phyloP scores from a whole-genome alignment of 805 yeast genomes.

The Blastobotrys mokoenaii region DNA sequence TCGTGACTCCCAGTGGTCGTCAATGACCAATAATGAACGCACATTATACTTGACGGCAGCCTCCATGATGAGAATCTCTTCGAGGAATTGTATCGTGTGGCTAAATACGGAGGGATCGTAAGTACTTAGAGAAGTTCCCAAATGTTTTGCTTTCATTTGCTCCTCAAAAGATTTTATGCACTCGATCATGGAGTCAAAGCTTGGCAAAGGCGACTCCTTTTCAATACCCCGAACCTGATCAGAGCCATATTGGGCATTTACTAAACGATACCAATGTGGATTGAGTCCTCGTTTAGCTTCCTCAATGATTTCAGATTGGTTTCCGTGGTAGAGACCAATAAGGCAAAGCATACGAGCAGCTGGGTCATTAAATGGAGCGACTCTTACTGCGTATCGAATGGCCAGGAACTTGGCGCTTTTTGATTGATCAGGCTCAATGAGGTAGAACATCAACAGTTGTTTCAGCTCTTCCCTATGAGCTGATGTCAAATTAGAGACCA shows the following conservation, averaged over 20 bases:
- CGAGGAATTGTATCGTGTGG: conserved; percentile 43
- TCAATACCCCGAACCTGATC: conserved; percentile 29
- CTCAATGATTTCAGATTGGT: conserved; percentile 66
- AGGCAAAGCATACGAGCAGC: conserved; percentile 61
- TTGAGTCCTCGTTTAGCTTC: conserved; percentile 75
- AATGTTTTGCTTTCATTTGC: neutral
- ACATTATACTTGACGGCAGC: conserved; percentile 38
- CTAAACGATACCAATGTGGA: conserved; percentile 68
- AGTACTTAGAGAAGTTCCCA: neutral
- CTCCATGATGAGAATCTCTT: conserved; percentile 58
- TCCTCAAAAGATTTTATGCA: conserved; percentile 15
- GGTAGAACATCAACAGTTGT: conserved; percentile 28
- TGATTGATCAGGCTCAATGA: conserved; percentile 33
- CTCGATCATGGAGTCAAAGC: conserved; percentile 33
- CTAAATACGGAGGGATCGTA: conserved; percentile 11
- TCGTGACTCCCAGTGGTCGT: conserved; percentile 67
- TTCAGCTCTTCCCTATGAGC: conserved; percentile 38
- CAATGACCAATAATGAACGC: conserved; percentile 49
- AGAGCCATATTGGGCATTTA: conserved; percentile 29
- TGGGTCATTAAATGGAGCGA: conserved; percentile 59
- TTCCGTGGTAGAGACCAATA: conserved; percentile 48
- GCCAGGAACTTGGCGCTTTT: conserved; percentile 55
- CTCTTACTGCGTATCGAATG: conserved; percentile 53
- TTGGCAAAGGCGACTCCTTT: conserved; percentile 42
- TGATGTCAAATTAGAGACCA: conserved; percentile 29